Conservation (phyloP, 163 green algal genomes). For the Smithsoniella earleae region DNA sequence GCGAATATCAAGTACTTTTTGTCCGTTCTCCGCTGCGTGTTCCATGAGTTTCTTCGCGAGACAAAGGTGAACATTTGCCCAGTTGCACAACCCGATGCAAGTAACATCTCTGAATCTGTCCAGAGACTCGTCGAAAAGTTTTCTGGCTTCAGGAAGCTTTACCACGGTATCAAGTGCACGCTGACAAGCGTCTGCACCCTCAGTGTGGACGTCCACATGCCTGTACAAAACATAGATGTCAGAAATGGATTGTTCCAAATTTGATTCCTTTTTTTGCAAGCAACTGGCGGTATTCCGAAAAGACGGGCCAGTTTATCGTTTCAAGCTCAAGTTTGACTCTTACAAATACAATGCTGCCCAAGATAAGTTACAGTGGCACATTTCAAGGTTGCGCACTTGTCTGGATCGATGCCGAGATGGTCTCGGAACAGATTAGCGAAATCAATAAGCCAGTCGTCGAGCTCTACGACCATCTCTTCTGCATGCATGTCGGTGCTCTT, state of each 20-base stretch:
- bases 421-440: constrained; percentile 20
- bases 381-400: constrained; percentile 10
- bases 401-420: constrained; percentile 17
- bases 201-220: not conserved
- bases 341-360: not conserved
- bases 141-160: not conserved
- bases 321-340: not conserved
- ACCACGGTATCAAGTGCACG: constrained; percentile 13
- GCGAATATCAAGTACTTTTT: not conserved
- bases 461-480: constrained; percentile 22
- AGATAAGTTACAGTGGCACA: too few species aligned
- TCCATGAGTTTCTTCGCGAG: constrained; percentile 8
- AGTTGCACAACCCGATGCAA: constrained; percentile 20
- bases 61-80: constrained; percentile 19
- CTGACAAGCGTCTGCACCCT: constrained; percentile 6
- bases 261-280: too few species aligned
- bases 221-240: too few species aligned
- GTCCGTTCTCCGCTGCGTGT: not conserved
- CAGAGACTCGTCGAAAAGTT: constrained; percentile 4
- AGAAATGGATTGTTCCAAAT: too few species aligned
- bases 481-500: constrained; percentile 21
- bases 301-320: too few species aligned
- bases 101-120: constrained; percentile 11
- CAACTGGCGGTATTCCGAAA: too few species aligned
- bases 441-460: constrained; percentile 20